Conservation (phyloP, 805 yeast species). For the Candida bentonensis region DNA sequence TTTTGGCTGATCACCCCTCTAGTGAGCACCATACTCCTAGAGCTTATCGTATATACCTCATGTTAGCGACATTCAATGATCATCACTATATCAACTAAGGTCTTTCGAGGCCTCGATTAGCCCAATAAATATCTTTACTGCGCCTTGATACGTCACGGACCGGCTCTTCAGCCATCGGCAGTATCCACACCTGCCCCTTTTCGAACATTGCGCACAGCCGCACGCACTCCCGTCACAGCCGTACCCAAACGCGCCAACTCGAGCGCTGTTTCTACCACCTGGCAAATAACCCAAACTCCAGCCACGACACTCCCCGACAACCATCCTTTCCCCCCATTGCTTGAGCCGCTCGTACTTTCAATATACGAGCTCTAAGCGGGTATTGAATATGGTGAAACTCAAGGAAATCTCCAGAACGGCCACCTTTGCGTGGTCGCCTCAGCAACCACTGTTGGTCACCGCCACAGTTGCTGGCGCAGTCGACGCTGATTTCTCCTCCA, state of each 20-base stretch:
- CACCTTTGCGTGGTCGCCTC: conserved; percentile 90
- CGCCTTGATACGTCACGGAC: no score
- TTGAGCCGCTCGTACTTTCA: background rate
- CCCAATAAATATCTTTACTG: no score
- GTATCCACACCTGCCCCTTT: no score
- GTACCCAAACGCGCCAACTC: background rate
- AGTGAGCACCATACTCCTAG: no score
- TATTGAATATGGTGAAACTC: conserved; percentile 53
- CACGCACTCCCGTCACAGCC: background rate
- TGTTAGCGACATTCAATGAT: no score
- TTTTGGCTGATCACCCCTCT: no score
- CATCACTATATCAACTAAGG: no score
- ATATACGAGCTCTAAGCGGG: no score
- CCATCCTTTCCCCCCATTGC: background rate
- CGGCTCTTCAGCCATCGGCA: no score
- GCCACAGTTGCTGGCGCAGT: conserved; percentile 96
- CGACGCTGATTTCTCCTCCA: conserved; percentile 71
- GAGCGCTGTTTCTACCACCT: conserved; percentile 1
- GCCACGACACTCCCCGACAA: background rate
- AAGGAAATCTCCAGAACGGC: conserved; percentile 76
- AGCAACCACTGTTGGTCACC: conserved; percentile 63
- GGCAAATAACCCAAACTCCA: background rate
- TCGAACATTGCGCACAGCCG: no score
- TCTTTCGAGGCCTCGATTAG: no score
- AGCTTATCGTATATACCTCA: no score